A percentile compares a stretch with the other conserved stretches of the same genome.
phyloP scores from a whole-genome alignment of 1,284 basidiomycete genomes.

The Malassezia globosa region DNA sequence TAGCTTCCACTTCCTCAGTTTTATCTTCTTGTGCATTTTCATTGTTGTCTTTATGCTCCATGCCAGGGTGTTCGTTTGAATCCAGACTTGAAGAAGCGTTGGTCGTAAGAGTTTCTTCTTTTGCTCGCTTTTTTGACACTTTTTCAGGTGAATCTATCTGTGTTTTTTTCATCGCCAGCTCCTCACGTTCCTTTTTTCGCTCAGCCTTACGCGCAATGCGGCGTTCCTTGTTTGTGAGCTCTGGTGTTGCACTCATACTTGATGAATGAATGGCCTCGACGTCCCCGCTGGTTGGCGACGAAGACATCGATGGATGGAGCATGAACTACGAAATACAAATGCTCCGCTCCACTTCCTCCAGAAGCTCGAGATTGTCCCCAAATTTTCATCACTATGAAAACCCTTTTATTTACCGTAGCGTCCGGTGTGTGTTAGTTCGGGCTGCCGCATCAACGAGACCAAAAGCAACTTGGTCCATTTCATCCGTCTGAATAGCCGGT shows the following conservation, averaged over 20 bases:
- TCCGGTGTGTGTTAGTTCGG: too few relatives aligned
- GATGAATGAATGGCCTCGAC: too few relatives aligned
- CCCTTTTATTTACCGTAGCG: too few relatives aligned
- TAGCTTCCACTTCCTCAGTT: constrained; percentile 52
- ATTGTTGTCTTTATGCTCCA: not conserved
- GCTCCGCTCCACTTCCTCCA: too few relatives aligned
- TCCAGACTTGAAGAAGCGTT: too few relatives aligned
- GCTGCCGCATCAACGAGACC: too few relatives aligned
- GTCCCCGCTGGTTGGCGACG: too few relatives aligned
- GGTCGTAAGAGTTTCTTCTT: not conserved
- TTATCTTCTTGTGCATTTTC: not conserved
- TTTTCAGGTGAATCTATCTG: not conserved
- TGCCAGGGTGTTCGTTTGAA: not conserved
- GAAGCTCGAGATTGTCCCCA: too few relatives aligned
- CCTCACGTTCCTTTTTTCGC: constrained; percentile 6
- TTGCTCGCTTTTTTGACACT: not conserved
- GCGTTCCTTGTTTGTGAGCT: constrained; percentile 36
- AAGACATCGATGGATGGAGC: not conserved
- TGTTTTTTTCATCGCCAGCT: not conserved
- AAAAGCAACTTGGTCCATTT: constrained; percentile 4
- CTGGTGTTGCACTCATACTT: not conserved
- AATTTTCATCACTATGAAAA: too few relatives aligned
- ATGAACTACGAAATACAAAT: too few relatives aligned
- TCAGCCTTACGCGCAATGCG: constrained; percentile 23
- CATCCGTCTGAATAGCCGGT: constrained; percentile 3